These are phyloP conservation scores for Anthostomella pinea DNA, from an alignment of 2,329 filamentous ascomycete genomes.

Conservation along the genomic window DNA sequence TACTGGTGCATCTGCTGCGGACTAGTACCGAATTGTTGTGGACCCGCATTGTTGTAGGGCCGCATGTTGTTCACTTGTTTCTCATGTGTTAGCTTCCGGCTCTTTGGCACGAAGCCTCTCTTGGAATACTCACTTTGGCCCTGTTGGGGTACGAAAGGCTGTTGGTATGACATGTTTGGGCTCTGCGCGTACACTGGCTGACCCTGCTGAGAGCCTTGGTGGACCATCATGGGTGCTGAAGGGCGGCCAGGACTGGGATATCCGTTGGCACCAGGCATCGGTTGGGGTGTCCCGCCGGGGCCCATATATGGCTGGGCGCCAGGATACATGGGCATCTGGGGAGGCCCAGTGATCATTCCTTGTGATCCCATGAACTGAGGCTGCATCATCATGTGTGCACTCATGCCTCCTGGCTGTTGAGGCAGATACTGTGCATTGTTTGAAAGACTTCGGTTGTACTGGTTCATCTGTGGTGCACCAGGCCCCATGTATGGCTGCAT, in stretches of 20 bases:
- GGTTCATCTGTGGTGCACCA: conserved; percentile 66
- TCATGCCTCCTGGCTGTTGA: conserved; percentile 69
- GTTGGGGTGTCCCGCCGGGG: conserved; percentile 51
- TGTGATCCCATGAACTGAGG: conserved; percentile 73
- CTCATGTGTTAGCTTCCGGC: conserved; percentile 37
- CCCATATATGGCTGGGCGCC: conserved; percentile 65
- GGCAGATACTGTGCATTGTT: conserved; percentile 71
- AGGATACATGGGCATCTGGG: conserved; percentile 81
- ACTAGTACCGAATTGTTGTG: conserved; percentile 63
- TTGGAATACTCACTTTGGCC: conserved; percentile 65
- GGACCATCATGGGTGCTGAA: conserved; percentile 85
- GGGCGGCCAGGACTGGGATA: conserved; percentile 86
- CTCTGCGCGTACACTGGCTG: conserved; percentile 77
- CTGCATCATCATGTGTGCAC: conserved; percentile 79
- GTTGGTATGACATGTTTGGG: conserved; percentile 69
- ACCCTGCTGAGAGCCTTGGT: conserved; percentile 90
- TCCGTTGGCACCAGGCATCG: conserved; percentile 66
- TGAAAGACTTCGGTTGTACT: conserved; percentile 66
- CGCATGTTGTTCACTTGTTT: conserved; percentile 57
- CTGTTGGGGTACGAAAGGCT: conserved; percentile 70
- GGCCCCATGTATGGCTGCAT: conserved; percentile 69
- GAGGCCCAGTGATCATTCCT: conserved; percentile 63
- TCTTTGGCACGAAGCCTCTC: conserved; percentile 16
- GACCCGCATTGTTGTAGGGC: conserved; percentile 56
- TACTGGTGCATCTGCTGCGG: conserved; percentile 65